Evolutionary conservation across 1,284 basidiomycete genomes (phyloP).

Genomic region (Phenoliferia sp.): DNA sequence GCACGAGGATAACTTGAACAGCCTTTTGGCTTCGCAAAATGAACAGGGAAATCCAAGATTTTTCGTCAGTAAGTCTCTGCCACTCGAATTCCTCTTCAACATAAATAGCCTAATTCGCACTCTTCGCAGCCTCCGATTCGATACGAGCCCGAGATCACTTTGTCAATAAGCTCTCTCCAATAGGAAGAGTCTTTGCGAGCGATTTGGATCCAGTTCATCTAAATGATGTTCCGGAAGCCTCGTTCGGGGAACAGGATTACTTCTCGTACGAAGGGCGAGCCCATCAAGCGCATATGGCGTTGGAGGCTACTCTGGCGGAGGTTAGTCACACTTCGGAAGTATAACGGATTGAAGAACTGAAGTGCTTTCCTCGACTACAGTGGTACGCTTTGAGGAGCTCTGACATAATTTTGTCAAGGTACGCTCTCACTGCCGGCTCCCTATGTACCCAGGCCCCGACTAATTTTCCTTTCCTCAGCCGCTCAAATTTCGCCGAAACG

Average conservation of each 20-base stretch:
- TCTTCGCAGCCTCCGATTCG: neutral
- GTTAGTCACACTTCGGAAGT: neutral
- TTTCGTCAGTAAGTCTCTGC: neutral
- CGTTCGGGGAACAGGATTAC: neutral
- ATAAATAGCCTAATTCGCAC: neutral
- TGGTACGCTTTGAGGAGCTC: neutral
- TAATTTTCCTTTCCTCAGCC: neutral
- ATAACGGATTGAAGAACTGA: neutral
- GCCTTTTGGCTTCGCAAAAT: neutral
- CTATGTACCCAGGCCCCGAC: neutral
- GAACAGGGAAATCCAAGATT: neutral
- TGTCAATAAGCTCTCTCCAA: neutral
- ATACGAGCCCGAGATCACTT: neutral
- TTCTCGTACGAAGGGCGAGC: neutral
- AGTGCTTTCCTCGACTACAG: no score
- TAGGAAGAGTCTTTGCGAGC: neutral
- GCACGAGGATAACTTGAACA: neutral
- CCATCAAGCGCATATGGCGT: neutral
- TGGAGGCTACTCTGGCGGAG: neutral
- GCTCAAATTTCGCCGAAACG: neutral
- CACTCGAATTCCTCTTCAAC: neutral
- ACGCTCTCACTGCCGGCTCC: neutral
- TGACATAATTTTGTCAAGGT: neutral
- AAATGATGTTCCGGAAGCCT: neutral
- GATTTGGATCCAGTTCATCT: neutral